These are phyloP conservation scores for Pugionium dolabratum DNA, from an alignment of 345 rosid genomes.

Conservation along the genomic window DNA sequence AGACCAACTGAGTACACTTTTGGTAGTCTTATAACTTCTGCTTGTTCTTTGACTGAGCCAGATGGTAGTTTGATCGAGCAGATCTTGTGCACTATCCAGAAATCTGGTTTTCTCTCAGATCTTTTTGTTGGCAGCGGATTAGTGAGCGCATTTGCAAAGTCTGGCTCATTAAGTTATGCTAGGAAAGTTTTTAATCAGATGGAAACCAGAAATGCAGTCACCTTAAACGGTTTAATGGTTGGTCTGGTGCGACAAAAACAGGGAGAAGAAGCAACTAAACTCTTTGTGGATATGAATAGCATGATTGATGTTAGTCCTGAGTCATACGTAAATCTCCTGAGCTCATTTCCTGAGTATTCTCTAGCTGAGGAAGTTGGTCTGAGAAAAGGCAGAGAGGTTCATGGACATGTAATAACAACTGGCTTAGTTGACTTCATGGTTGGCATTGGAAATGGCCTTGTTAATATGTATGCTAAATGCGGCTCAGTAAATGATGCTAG, in stretches of 20 bases:
- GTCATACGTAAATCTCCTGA: conserved; percentile 65
- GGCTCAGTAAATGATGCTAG: conserved; percentile 58
- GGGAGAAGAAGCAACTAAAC: conserved; percentile 72
- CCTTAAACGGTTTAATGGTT: conserved; percentile 83
- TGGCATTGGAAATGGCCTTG: conserved; percentile 76
- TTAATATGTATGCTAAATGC: conserved; percentile 89
- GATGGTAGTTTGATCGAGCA: conserved; percentile 66
- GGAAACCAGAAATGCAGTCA: conserved; percentile 64
- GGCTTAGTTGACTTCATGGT: conserved; percentile 52
- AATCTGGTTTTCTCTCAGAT: conserved; percentile 70
- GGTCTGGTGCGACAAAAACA: conserved; percentile 66
- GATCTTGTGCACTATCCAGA: conserved; percentile 60
- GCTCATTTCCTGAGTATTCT: conserved; percentile 69
- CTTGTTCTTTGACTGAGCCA: conserved; percentile 54
- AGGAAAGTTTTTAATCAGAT: conserved; percentile 60
- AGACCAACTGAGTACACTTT: conserved; percentile 85
- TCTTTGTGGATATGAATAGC: conserved; percentile 57
- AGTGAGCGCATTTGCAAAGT: conserved; percentile 73
- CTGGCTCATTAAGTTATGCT: conserved; percentile 59
- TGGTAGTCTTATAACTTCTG: conserved; percentile 75
- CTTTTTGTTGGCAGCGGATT: conserved; percentile 87
- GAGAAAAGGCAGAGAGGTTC: conserved; percentile 82
- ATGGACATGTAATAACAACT: conserved; percentile 61
- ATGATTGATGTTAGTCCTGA: conserved; percentile 58
- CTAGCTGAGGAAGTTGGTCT: conserved; percentile 58